Base-by-base conservation (phyloP, 345 rosid genomes). In the Syzygium jambos region DNA sequence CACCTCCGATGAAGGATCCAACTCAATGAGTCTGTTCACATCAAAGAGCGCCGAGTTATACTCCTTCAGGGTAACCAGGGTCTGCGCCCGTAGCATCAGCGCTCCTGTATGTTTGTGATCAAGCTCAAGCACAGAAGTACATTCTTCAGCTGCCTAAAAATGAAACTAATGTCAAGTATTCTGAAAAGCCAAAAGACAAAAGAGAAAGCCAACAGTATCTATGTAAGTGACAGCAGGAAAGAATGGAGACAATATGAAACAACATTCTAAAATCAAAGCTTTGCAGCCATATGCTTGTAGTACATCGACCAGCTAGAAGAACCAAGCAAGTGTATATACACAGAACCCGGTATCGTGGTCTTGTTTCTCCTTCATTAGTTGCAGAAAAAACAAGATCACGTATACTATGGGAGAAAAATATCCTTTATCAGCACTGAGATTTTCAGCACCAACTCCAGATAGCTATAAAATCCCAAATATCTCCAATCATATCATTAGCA, bases 101-200 rank as follows among this genome's bases (percentile, higher is more conserved):
- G 99, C 99, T 65, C 99, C 99, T 11, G 96, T 93, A 86, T 97
- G 99, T 10, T 95, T 88, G 87, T 92, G 93, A 89, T 96, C 98
- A 77, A 97, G 98, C 95, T 95, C 98, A 22, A 97, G 98, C 90
- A 96, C 98, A 27, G 98, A 94, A 4, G 98, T 95, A 87, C 99
- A 97, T 85, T 97, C 99, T 84, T 93, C 97, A 55, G 98, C 98
- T 5, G 99, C 98, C 99, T 97, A 87, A 63, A 84, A 87, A 52
- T 25, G 54, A 89, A 89, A 17, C 21, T 52, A 84, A 22, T 21
- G 13, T 87, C 55, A 65, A 51, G 87, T 52, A 93, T 22, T 41
- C 51, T 8, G 30, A 68, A 34, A 27, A 51, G 30, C 88, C 14
- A n/a, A 56, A 86, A 90, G 25, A 53, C n/a, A 6, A 63, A 80